Evolutionary conservation across 2,329 filamentous ascomycete genomes (phyloP).

Genomic region (Fusarium domesticum): DNA sequence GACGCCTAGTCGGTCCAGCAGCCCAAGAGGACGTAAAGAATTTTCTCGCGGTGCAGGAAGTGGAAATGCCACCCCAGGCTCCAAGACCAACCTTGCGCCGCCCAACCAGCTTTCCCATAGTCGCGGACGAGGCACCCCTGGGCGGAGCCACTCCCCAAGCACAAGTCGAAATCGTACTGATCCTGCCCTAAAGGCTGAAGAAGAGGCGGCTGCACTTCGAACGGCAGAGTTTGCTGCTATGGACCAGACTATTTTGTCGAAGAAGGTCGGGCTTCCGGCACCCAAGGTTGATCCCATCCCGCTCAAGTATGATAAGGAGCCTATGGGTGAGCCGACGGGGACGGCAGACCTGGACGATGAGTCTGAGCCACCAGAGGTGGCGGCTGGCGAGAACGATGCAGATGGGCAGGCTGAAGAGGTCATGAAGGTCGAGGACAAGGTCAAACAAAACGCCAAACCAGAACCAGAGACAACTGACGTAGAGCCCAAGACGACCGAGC

Average conservation of each 20-base stretch:
- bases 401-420: neutral
- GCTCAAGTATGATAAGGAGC: constrained; percentile 42
- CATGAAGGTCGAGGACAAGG: neutral
- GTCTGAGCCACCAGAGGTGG: neutral
- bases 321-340: constrained; percentile 25
- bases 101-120: constrained; percentile 45
- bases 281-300: constrained; percentile 45
- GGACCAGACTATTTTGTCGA: constrained; percentile 59
- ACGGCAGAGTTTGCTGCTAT: constrained; percentile 60
- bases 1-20: constrained; percentile 50
- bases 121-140: constrained; percentile 31
- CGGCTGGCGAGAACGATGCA: neutral
- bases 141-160: constrained; percentile 43
- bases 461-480: neutral
- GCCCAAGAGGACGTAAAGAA: constrained; percentile 52
- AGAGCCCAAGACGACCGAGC: constrained; percentile 7
- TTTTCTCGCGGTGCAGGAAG: constrained; percentile 32
- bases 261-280: constrained; percentile 50
- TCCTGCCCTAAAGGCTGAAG: constrained; percentile 32
- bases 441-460: neutral
- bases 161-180: constrained; percentile 31
- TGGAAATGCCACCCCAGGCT: constrained; percentile 32
- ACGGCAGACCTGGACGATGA: constrained; percentile 17
- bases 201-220: constrained; percentile 45
- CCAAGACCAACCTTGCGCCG: constrained; percentile 35